Evolutionary conservation across 768 basidiomycete genomes (phyloP), one percentile per base, ranked within the genome.

Genomic region (Leccinum pellstonianum): DNA sequence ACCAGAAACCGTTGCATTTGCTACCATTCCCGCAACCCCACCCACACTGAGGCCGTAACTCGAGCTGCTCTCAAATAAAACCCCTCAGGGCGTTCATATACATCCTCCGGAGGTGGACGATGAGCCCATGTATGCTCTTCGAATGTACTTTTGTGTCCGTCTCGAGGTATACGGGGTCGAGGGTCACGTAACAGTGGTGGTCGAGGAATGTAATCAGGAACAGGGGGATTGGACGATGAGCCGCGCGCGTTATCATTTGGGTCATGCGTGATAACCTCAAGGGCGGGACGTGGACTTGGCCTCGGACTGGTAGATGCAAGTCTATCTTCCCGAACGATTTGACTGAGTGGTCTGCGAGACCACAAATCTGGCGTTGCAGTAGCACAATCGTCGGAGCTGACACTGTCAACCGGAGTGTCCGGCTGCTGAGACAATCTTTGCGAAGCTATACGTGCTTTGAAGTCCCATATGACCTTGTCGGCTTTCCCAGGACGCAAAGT

Each of bases 41-140:
- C 25, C 25, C 25, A 25, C 25, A 25, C 5, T 5, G 25, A 25
- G 25, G 25, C 25, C 25, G 25, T 25, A 25, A 25, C 25, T 25
- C 25, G 25, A 25, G 25, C 25, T 5, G 27, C 27, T 9, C 27
- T 8, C 8, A 2, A 29, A 29, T 29, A 8, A 29, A 93, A 98
- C 61, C 89, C 87, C 66, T 98, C 92, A 8, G 98, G 81, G 57
- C 91, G 86, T 47, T 98, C 90, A 70, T 94, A 93, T 48, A 99
- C 90, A 65, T 91, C 90, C 75, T 98, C 97, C 0, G 95, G 86
- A 49, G 87, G 85, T 29, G 95, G 95, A 66, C 95, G 91, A 60
- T 88, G 86, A 38, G 91, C 90, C 95, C 93, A 97, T 21, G 89
- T 88, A 57, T 83, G 81, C 65, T 86, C 87, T 14, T 81, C 84